Evolutionary conservation across 306 rosid species (phyloP).

Genomic region (Ochetophila trinervis): DNA sequence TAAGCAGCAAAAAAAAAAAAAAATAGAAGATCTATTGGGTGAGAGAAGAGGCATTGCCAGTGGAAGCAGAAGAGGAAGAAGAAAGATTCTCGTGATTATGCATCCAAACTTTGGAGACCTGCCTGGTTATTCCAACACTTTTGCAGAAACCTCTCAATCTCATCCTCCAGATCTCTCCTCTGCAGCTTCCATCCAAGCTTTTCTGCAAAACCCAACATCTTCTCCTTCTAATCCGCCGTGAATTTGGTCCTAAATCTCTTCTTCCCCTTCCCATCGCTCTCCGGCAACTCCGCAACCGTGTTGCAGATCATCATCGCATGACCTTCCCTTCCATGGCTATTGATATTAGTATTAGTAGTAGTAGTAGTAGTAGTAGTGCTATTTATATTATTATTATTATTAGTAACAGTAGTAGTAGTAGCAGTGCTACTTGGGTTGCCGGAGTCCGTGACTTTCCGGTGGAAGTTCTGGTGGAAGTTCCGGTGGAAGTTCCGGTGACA

Average conservation of each 20-base stretch:
- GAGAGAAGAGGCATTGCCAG: slow-evolving; percentile 61
- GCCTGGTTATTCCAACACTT: slow-evolving; percentile 61
- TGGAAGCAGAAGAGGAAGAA: slow-evolving; percentile 45
- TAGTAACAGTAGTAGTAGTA: no score
- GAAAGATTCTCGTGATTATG: slow-evolving; percentile 72
- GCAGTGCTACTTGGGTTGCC: no score
- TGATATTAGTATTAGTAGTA: no score
- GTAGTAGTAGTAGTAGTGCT: no score
- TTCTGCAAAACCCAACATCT: slow-evolving; percentile 85
- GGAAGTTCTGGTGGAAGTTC: no score
- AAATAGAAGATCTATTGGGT: slow-evolving; percentile 25
- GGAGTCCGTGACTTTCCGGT: no score
- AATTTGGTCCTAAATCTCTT: slow-evolving; percentile 75
- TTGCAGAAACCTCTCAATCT: slow-evolving; percentile 69
- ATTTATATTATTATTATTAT: no score
- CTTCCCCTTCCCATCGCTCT: slow-evolving; percentile 31
- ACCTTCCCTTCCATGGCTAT: slow-evolving; percentile 9
- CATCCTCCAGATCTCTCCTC: slow-evolving; percentile 69
- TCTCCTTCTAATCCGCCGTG: slow-evolving; percentile 72
- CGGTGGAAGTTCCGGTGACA: no score
- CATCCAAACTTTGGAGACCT: slow-evolving; percentile 90
- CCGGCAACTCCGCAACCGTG: slow-evolving; percentile 23
- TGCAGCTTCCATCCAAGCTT: slow-evolving; percentile 81
- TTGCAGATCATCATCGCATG: background rate
- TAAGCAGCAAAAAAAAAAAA: background rate